Base-by-base conservation (phyloP, 768 basidiomycete genomes). In the Auriculariales sp. region DNA sequence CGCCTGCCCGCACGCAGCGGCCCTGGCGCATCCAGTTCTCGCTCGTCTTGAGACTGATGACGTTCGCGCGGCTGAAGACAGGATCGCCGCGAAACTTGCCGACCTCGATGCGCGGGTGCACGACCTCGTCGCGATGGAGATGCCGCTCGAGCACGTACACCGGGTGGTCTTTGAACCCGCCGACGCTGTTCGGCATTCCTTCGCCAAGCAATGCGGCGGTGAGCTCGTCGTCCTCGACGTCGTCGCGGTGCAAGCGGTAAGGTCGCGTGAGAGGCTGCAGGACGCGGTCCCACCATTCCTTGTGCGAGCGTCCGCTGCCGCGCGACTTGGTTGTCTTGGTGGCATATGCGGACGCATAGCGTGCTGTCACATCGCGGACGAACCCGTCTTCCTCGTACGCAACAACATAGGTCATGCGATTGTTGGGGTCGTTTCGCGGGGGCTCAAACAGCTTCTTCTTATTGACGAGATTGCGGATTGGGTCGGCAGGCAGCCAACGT, bases 1-100 rank as follows among this genome's bases (percentile, higher is more conserved):
- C 77, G 11, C 82, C 83, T 46, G 75, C 70, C 55, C 73, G 75
- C 54, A 97, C 70, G 49, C 67, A 66, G 42, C 90, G 74, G 1
- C 95, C 95, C 49, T 78, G 72, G 6, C 93, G 78, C 80, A 94
- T 82, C 91, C 92, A 99, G 57, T 84, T 93, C 64, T 97, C 95
- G 28, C 85, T 77, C 9, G 88, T 84, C 66, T 93, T 94, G 45
- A 97, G 76, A 4, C 77, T 65, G n/a, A 93, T 69, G 12, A 99
- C 86, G 34, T 81, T 75, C 2, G 80, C 76, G 35, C 94, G 80
- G 32, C 88, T 75, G 63, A 88, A 98, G 22, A 99, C 94, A 10
- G 89, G 68, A 63, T 95, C 90, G 49, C 92, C 94, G 49, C 84
- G 79, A 69, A 98, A 97, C 56, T 84, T 83, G 39, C 93, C 94